A percentile compares a stretch with the other conserved stretches of the same genome.
phyloP scores from a whole-genome alignment of 345 rosid species.

The Adansonia digitata region DNA sequence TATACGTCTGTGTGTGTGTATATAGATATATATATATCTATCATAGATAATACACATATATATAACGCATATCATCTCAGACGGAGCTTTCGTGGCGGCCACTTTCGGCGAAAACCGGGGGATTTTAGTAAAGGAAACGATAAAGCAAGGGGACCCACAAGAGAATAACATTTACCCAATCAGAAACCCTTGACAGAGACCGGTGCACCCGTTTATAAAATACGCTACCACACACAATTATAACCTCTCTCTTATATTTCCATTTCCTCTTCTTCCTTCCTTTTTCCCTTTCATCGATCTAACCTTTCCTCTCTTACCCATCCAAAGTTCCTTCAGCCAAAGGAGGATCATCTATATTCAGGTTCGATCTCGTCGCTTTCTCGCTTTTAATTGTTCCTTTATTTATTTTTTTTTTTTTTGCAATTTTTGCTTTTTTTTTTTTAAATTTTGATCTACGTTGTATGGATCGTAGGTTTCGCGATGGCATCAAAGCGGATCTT shows the following conservation, averaged over 20 bases:
- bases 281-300: slow-evolving; percentile 16
- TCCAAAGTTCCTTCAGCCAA: slow-evolving; percentile 1
- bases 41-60: too few relatives aligned
- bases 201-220: slow-evolving; percentile 17
- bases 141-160: slow-evolving; percentile 36
- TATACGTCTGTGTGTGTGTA: too few relatives aligned
- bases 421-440: neutral
- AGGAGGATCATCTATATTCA: slow-evolving; percentile 25
- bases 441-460: neutral
- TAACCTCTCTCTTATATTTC: neutral
- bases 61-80: too few relatives aligned
- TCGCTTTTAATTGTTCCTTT: slow-evolving; percentile 1
- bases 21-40: too few relatives aligned
- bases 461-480: slow-evolving; percentile 30
- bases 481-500: slow-evolving; percentile 87
- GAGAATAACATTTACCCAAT: slow-evolving; percentile 12
- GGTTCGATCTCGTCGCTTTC: slow-evolving; percentile 16
- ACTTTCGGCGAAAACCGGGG: slow-evolving; percentile 33
- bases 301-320: neutral
- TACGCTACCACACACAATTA: slow-evolving; percentile 25
- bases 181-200: neutral
- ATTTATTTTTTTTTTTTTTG: too few relatives aligned
- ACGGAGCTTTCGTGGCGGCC: slow-evolving; percentile 13
- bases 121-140: too few relatives aligned
- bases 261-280: neutral